Evolutionary conservation across 495 filamentous ascomycete genomes (phyloP), one percentile per base, ranked within the genome.

Genomic region (Melanomma pulvis-pyrius): DNA sequence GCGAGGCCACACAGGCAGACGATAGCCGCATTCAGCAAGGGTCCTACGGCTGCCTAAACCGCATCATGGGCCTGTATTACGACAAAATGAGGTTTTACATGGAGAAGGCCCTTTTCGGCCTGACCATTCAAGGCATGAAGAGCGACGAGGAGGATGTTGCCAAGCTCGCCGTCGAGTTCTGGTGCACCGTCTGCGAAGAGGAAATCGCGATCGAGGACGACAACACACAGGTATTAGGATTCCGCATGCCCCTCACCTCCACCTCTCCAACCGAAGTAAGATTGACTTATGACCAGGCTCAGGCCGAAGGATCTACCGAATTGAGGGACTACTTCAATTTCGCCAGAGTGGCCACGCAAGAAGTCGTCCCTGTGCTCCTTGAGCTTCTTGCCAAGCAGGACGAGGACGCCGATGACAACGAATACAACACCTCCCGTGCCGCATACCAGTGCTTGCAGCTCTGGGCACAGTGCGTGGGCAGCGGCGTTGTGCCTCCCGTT

Each of bases 71-170:
- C 62, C 82, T 96, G 41, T 98, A 98, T 81, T 98, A 98, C 76
- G 94, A 98, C 72, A 93, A 96, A 81, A 98, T 98, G 94, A 86
- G 92, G 72, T 98, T 96, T 81, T 98, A 98, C 82, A 98, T 98
- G 94, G 96, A 98, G 84, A 98, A 97, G 84, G 94, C 94, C 49
- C 82, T 98, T 39, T 98, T 98, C 76, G 94, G 96, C 49, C 83
- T 98, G 15, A 98, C 96, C n/a, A 96, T 98, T 63, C 87, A 96
- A 81, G 96, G 94, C 61, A 98, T 98, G 96, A 96, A 94, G 83
- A 93, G 87, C 76, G 89, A 91, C 11, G 94, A 98, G 71, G 94
- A 98, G 76, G 94, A 98, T 77, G 96, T 98, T 41, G 88, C 96
- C 46, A 98, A 98, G 83, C 84, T 98, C 28, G 94, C 94, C 25